These are phyloP conservation scores for Erythrobasidium yunnanense DNA, from an alignment of 768 basidiomycete species.

Conservation along the genomic window DNA sequence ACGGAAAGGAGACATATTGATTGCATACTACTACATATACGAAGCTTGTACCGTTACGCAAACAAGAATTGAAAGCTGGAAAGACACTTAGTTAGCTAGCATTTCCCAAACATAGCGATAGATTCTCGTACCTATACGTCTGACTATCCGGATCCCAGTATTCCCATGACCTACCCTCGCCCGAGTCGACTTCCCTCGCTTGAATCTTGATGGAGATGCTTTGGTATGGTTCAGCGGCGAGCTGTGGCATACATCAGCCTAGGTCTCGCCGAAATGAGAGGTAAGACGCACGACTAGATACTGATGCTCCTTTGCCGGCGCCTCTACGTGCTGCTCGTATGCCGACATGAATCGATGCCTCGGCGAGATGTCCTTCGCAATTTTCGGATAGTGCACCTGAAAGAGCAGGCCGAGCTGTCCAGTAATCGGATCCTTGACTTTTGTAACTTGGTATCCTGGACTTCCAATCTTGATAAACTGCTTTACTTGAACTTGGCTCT, in stretches of 20 bases:
- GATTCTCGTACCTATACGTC: conserved; percentile 51
- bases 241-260: conserved; percentile 47
- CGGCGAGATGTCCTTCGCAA: conserved; percentile 72
- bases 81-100: conserved; percentile 78
- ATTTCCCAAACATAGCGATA: neutral
- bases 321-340: conserved; percentile 92
- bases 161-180: conserved; percentile 55
- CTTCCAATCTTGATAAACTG: conserved; percentile 94
- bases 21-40: too few relatives aligned
- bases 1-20: too few relatives aligned
- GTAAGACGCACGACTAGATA: conserved; percentile 73
- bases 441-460: conserved; percentile 89
- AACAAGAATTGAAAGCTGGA: conserved; percentile 93
- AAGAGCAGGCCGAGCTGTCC: conserved; percentile 96
- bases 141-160: conserved; percentile 99
- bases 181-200: conserved; percentile 67
- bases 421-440: conserved; percentile 69
- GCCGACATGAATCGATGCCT: conserved; percentile 89
- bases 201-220: conserved; percentile 99
- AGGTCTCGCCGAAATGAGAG: neutral
- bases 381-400: conserved; percentile 61
- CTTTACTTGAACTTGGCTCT: conserved; percentile 64
- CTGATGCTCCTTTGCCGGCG: conserved; percentile 90
- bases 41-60: too few relatives aligned
- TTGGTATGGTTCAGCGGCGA: conserved; percentile 98